Evolutionary conservation across 768 basidiomycete genomes (phyloP).

Genomic region (Termitomyces sp.): DNA sequence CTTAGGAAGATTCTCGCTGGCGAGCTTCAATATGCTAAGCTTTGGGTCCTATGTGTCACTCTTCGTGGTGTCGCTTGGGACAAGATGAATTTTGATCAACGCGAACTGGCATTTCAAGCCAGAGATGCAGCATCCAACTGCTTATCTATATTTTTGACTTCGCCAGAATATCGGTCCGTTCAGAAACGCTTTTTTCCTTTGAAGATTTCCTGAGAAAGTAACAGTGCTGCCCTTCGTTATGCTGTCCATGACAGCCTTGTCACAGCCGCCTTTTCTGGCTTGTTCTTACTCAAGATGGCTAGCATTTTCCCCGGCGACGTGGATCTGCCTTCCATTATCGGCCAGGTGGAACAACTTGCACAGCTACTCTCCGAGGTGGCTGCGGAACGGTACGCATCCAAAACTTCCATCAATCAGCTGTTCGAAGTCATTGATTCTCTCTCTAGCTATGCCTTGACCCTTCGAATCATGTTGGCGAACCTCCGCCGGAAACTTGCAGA

Average conservation of each 20-base stretch:
- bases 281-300: conserved; percentile 93
- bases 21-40: conserved; percentile 88
- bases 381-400: conserved; percentile 66
- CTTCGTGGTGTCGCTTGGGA: conserved; percentile 92
- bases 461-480: conserved; percentile 92
- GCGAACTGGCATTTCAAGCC: conserved; percentile 91
- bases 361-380: conserved; percentile 90
- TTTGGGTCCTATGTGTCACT: conserved; percentile 93
- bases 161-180: conserved; percentile 77
- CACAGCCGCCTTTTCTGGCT: conserved; percentile 84
- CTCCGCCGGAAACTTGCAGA: conserved; percentile 74
- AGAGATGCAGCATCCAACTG: conserved; percentile 90
- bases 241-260: conserved; percentile 92
- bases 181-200: conserved; percentile 13
- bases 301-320: conserved; percentile 86
- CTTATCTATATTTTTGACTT: conserved; percentile 77
- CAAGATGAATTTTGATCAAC: conserved; percentile 93
- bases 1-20: conserved; percentile 84
- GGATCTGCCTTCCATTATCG: conserved; percentile 69
- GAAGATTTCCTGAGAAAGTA: neutral
- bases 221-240: conserved; percentile 82
- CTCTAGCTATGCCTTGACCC: conserved; percentile 76
- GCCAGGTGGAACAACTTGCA: conserved; percentile 86
- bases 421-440: neutral
- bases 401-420: neutral